A percentile compares a stretch with the other conserved stretches of the same genome.
phyloP scores from a whole-genome alignment of 371 early-diverging fungal species.

The Sporodiniella umbellata region DNA sequence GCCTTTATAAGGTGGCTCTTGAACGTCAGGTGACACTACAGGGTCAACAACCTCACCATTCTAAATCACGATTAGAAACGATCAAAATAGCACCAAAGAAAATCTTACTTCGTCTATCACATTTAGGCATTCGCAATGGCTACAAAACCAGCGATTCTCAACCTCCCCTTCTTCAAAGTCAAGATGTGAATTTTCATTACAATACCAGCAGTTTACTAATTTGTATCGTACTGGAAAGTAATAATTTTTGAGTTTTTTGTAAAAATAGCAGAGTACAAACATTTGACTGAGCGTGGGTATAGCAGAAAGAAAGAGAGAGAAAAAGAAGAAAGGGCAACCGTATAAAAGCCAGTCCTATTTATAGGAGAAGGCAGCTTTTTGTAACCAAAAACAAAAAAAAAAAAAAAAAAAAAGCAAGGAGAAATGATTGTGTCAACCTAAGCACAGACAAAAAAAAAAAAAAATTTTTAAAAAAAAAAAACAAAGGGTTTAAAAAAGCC shows the following conservation, averaged over 20 bases:
- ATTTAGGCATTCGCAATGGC: background rate
- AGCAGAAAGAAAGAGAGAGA: background rate
- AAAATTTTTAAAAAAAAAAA: too few species aligned
- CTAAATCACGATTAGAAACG: too few species aligned
- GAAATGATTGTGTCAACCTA: too few species aligned
- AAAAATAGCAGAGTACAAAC: background rate
- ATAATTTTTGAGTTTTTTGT: background rate
- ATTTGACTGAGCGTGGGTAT: too few species aligned
- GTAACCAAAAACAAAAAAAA: background rate
- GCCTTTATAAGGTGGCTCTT: background rate
- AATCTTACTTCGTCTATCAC: background rate
- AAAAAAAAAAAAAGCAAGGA: too few species aligned
- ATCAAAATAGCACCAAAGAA: background rate
- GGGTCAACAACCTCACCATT: background rate
- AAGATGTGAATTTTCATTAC: background rate
- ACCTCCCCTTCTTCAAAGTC: background rate
- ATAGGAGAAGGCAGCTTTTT: background rate
- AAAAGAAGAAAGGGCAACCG: background rate
- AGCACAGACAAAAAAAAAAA: too few species aligned
- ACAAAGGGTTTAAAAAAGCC: too few species aligned
- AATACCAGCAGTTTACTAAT: background rate
- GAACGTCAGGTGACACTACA: background rate
- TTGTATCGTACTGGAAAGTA: background rate
- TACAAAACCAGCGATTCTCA: background rate
- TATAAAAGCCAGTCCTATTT: background rate